Conservation (phyloP, 2,329 filamentous ascomycete genomes). For the Xylariaceae sp. region DNA sequence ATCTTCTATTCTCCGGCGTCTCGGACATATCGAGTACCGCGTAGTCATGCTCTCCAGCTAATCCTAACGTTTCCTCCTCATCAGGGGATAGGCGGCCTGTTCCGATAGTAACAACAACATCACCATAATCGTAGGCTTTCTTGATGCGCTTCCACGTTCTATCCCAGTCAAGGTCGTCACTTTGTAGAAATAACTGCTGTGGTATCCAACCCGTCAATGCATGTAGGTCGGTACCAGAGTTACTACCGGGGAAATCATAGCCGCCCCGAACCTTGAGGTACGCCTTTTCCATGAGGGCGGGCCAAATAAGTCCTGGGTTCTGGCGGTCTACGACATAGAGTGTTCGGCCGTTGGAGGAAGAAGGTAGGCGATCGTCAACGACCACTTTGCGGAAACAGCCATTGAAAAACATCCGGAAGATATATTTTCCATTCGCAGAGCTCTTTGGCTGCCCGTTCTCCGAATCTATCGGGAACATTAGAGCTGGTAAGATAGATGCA, state of each 20-base stretch:
- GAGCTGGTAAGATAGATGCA: slow-evolving; percentile 67
- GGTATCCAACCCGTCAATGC: slow-evolving; percentile 95
- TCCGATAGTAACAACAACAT: slow-evolving; percentile 87
- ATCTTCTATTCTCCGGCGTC: slow-evolving; percentile 60
- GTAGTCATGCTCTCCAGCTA: slow-evolving; percentile 92
- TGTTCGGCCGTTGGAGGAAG: slow-evolving; percentile 72
- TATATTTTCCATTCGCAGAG: slow-evolving; percentile 84
- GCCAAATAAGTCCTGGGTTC: slow-evolving; percentile 84
- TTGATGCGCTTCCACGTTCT: slow-evolving; percentile 78
- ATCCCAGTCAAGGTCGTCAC: slow-evolving; percentile 76
- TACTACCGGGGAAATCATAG: slow-evolving; percentile 97
- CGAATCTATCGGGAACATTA: slow-evolving; percentile 76
- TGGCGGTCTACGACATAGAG: slow-evolving; percentile 87
- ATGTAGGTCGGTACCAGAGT: slow-evolving; percentile 93
- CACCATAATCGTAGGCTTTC: slow-evolving; percentile 72
- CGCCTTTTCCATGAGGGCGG: slow-evolving; percentile 90
- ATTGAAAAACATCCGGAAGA: slow-evolving; percentile 94
- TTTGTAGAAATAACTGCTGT: slow-evolving; percentile 89
- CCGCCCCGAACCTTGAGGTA: slow-evolving; percentile 94
- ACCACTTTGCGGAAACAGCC: slow-evolving; percentile 85
- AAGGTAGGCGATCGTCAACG: slow-evolving; percentile 86
- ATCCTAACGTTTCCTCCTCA: slow-evolving; percentile 78
- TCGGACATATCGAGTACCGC: slow-evolving; percentile 80
- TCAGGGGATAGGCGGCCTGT: slow-evolving; percentile 78
- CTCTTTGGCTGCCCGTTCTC: slow-evolving; percentile 58